Evolutionary conservation across 225 moss, liverwort and hornwort species (phyloP), one percentile per base, ranked within the genome.

Genomic region (Lunularia cruciata): DNA sequence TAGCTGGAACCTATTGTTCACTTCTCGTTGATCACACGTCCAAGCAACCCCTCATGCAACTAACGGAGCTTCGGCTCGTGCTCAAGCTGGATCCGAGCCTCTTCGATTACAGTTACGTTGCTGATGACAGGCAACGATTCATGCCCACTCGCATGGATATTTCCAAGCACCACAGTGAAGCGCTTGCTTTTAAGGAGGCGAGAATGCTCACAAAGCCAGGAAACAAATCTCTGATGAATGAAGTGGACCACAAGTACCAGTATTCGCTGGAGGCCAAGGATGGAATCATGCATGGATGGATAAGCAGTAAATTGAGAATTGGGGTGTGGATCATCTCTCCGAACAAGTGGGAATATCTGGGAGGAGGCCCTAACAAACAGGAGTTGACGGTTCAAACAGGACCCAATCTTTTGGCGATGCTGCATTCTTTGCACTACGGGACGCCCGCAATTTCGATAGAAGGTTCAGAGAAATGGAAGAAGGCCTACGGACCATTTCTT

Each of bases 311-410:
- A 34, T 10, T 57, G 45, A 60, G 52, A 5, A 53, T 81, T 3
- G 81, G 81, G 3, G 69, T 81, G 25, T 81, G 81, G 81, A 55
- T 81, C 8, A 76, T 81, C 23, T 76, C 81, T 0, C 81, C 81
- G 1, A 70, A 76, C 60, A 81, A 76, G 47, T 76, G 76, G 76
- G 81, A 81, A 25, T 81, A 81, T 49, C 28, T 81, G 22, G 81
- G 69, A 10, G 81, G 81, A 16, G 81, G 81, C 0, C 81, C 76
- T 3, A 60, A 72, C 19, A 81, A 81, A 54, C 81, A 81, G 36
- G 81, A 81, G 22, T 47, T 81, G 27, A 76, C 81, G 0, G 76
- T 81, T 26, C 81, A 81, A 46, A 81, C 81, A 2, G 81, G 81
- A 10, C 81, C 81, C 52, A 81, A 81, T 33, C 76, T 81, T 7